A percentile compares a stretch with the other conserved stretches of the same genome.
Evolutionary conservation across 495 filamentous ascomycete species (phyloP).

Genomic region (Clohesyomyces aquaticus): DNA sequence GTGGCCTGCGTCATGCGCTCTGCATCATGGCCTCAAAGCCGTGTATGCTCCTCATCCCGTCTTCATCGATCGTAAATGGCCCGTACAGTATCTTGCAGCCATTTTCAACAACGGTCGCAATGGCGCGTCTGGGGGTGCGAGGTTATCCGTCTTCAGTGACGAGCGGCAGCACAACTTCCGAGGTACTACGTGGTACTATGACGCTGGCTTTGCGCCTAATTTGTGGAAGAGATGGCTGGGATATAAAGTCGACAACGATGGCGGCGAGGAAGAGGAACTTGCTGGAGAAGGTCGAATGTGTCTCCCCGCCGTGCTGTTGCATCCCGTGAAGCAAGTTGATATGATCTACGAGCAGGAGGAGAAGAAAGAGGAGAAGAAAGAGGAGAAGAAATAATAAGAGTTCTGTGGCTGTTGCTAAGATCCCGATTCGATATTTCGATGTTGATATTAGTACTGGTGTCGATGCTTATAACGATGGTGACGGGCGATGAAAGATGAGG

Average conservation of each 20-base stretch:
- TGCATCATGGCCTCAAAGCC: constrained; percentile 95
- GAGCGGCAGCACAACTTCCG: constrained; percentile 87
- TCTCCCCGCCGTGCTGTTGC: constrained; percentile 64
- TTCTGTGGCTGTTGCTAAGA: too few species aligned
- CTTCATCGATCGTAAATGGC: constrained; percentile 90
- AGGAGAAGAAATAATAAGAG: too few species aligned
- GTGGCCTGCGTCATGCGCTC: constrained; percentile 83
- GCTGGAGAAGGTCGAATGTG: constrained; percentile 59
- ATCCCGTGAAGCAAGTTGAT: constrained; percentile 87
- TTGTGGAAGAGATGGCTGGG: constrained; percentile 89
- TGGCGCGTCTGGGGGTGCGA: constrained; percentile 72
- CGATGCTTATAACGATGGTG: too few species aligned
- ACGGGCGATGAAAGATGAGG: too few species aligned
- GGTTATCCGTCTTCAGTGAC: constrained; percentile 73
- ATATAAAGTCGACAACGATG: constrained; percentile 79
- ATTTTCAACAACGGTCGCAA: constrained; percentile 86
- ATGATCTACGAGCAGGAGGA: constrained; percentile 53
- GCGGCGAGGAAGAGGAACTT: constrained; percentile 80
- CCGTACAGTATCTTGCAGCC: constrained; percentile 72
- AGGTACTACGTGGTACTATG: constrained; percentile 94
- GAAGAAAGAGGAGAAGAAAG: neutral
- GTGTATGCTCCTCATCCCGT: constrained; percentile 92
- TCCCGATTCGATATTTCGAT: too few species aligned
- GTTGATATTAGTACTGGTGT: too few species aligned
- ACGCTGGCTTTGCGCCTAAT: constrained; percentile 80